Conservation (phyloP, 75 land plant genomes). For the Ceratopteris richardii region DNA sequence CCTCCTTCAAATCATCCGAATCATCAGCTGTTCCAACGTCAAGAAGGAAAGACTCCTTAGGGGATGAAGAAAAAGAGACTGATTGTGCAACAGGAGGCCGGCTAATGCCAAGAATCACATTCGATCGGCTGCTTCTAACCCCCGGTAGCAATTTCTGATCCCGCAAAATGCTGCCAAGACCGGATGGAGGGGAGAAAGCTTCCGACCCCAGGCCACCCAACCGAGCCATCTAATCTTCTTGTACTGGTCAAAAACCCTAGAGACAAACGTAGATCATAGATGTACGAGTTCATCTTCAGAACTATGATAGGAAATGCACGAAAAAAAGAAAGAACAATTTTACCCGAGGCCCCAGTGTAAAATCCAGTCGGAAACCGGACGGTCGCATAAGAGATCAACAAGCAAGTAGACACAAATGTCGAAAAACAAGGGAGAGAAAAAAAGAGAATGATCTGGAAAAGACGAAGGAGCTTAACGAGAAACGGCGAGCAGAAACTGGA, state of each 20-base stretch:
- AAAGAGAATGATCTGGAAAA: not conserved
- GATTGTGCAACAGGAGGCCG: not conserved
- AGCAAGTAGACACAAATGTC: too few relatives aligned
- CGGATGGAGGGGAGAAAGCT: not conserved
- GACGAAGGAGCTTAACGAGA: not conserved
- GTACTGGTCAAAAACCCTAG: not conserved
- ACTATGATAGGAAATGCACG: not conserved
- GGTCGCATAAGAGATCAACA: not conserved
- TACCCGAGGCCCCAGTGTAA: not conserved
- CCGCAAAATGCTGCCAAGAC: not conserved
- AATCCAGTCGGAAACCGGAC: not conserved
- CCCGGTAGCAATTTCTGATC: constrained; percentile 1
- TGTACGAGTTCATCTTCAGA: not conserved
- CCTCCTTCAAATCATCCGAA: constrained; percentile 16
- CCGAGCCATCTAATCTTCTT: not conserved
- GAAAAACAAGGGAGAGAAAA: not conserved
- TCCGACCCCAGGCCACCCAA: constrained; percentile 1
- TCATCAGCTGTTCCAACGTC: constrained; percentile 2
- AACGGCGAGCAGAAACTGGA: not conserved
- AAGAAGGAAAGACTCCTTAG: not conserved
- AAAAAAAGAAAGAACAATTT: not conserved
- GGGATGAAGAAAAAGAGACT: not conserved
- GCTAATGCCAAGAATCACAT: constrained; percentile 12
- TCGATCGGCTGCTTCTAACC: constrained; percentile 6
- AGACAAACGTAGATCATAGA: not conserved